Percentiles rank a stretch among this genome's conserved stretches.
Conservation (phyloP, 2,329 filamentous ascomycete species). For the Fusarium haematococcum region DNA sequence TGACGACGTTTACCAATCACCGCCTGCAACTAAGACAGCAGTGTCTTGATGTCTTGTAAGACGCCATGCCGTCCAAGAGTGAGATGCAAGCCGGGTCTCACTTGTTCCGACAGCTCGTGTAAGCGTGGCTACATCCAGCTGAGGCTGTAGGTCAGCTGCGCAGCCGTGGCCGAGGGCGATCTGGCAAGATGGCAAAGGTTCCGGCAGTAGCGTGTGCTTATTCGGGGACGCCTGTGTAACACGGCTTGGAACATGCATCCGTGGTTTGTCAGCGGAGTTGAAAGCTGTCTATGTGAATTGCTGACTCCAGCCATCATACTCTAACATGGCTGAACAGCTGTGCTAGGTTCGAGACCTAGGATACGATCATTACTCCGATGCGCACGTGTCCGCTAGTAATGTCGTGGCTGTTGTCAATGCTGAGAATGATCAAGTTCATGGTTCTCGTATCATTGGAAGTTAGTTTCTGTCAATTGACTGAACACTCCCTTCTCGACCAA, state of each 20-base stretch:
- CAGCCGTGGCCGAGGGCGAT: not conserved
- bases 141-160: slow-evolving; percentile 16
- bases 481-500: not conserved
- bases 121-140: not conserved
- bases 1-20: slow-evolving; percentile 4
- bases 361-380: not conserved
- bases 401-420: not conserved
- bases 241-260: not conserved
- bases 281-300: not conserved
- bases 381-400: not conserved
- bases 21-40: not conserved
- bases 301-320: not conserved
- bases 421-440: no score
- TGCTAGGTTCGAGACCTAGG: not conserved
- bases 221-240: not conserved
- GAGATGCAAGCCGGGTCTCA: slow-evolving; percentile 13
- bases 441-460: no score
- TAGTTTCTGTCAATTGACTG: not conserved
- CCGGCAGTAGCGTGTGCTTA: not conserved
- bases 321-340: not conserved
- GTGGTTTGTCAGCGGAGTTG: not conserved
- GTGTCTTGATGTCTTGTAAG: slow-evolving; percentile 14
- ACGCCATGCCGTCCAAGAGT: slow-evolving; percentile 9
- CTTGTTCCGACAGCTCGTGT: slow-evolving; percentile 11
- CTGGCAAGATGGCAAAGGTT: not conserved